These are phyloP conservation scores for Shiraia sp. DNA, from an alignment of 2,329 filamentous ascomycete genomes.

Conservation along the genomic window DNA sequence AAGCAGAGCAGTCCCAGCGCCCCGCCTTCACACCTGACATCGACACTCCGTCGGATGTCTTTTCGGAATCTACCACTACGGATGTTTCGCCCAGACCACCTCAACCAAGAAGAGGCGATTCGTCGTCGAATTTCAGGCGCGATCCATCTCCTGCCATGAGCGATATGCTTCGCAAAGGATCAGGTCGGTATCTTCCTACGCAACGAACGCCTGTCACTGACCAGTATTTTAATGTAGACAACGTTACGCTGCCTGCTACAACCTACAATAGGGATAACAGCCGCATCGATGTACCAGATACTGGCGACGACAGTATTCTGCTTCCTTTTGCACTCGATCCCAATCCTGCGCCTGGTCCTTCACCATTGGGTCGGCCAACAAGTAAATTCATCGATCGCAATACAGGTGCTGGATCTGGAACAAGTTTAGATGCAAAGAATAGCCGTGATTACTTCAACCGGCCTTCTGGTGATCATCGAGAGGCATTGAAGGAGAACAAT, in stretches of 20 bases:
- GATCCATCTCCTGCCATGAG: conserved; percentile 42
- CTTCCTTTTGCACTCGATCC: conserved; percentile 58
- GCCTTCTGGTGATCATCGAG: conserved; percentile 43
- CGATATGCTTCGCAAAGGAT: conserved; percentile 43
- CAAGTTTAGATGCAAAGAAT: conserved; percentile 30
- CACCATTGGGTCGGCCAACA: conserved; percentile 41
- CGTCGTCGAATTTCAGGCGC: conserved; percentile 42
- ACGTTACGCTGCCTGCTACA: conserved; percentile 71
- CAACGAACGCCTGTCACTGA: conserved; percentile 7
- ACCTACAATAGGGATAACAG: conserved; percentile 75
- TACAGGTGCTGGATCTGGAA: conserved; percentile 17
- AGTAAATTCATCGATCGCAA: conserved; percentile 33
- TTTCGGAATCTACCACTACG: conserved; percentile 66
- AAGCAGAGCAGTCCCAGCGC: conserved; percentile 60
- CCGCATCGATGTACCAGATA: conserved; percentile 67
- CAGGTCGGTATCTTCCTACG: conserved; percentile 1
- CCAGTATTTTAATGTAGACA: conserved; percentile 49
- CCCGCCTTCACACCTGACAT: conserved; percentile 62
- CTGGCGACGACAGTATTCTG: conserved; percentile 60
- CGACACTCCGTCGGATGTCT: conserved; percentile 63
- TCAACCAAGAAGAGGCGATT: conserved; percentile 40
- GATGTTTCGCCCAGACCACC: conserved; percentile 65
- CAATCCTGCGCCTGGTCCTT: conserved; percentile 49
- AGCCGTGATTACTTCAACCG: conserved; percentile 51
- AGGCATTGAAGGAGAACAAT: conserved; percentile 47